These are phyloP conservation scores for Artemisia argyi DNA, from an alignment of 129 eudicot genomes.

Conservation along the genomic window DNA sequence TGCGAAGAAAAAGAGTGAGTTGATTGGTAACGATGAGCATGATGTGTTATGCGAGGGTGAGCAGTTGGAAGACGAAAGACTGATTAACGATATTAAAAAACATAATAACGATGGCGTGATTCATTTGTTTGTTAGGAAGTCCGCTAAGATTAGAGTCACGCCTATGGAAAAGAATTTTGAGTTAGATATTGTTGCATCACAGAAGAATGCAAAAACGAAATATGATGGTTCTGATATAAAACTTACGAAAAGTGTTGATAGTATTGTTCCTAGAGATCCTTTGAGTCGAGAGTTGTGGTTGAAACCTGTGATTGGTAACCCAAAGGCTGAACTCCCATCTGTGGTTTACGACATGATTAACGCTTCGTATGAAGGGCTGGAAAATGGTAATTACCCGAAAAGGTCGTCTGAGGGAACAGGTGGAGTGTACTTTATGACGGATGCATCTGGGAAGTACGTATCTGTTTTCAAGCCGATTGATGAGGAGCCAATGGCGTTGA, in stretches of 20 bases:
- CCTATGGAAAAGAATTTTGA: slow-evolving; percentile 57
- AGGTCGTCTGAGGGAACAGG: slow-evolving; percentile 78
- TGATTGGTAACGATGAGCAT: slow-evolving; percentile 41
- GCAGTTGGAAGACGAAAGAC: slow-evolving; percentile 54
- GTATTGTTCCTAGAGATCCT: slow-evolving; percentile 24
- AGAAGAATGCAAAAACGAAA: slow-evolving; percentile 1
- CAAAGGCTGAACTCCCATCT: slow-evolving; percentile 48
- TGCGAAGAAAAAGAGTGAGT: slow-evolving; percentile 38
- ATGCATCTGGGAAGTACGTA: slow-evolving; percentile 55
- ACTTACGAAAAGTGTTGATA: slow-evolving; percentile 5
- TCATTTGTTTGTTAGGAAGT: slow-evolving; percentile 60
- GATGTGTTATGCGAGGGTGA: slow-evolving; percentile 60
- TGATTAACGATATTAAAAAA: slow-evolving; percentile 48
- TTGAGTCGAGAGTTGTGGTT: slow-evolving; percentile 35
- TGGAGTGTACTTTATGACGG: slow-evolving; percentile 70
- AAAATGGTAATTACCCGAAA: slow-evolving; percentile 43
- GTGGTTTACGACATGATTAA: slow-evolving; percentile 46
- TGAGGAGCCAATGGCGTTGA: slow-evolving; percentile 81
- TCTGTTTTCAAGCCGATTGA: slow-evolving; percentile 82
- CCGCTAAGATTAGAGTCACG: slow-evolving; percentile 53
- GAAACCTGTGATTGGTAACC: slow-evolving; percentile 64
- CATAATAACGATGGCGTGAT: slow-evolving; percentile 50
- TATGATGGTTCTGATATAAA: slow-evolving; percentile 15
- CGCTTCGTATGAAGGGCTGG: slow-evolving; percentile 50
- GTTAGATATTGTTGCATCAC: slow-evolving; percentile 52